phyloP scores from a whole-genome alignment of 495 filamentous ascomycete genomes.

The Pseudotulostoma volvatum region DNA sequence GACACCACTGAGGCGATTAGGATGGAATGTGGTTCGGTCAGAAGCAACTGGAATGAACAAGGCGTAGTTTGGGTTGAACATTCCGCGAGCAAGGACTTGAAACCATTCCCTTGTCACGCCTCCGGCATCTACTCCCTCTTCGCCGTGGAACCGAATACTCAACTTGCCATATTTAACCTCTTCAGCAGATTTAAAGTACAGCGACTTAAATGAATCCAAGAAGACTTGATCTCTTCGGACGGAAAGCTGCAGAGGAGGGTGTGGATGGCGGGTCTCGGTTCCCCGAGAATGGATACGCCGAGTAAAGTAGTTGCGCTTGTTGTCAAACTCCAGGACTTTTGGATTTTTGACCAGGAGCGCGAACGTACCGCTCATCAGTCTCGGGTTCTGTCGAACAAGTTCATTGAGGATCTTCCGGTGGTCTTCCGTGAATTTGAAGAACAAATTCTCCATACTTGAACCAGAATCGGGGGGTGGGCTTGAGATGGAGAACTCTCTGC shows the following conservation, averaged over 20 bases:
- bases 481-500: conserved; percentile 54
- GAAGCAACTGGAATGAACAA: conserved; percentile 92
- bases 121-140: conserved; percentile 95
- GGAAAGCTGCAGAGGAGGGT: conserved; percentile 69
- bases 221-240: conserved; percentile 93
- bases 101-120: conserved; percentile 99
- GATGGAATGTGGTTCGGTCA: conserved; percentile 98
- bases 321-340: conserved; percentile 97
- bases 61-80: conserved; percentile 98
- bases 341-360: conserved; percentile 93
- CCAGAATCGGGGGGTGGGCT: conserved; percentile 56
- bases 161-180: conserved; percentile 98
- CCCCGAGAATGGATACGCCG: conserved; percentile 71
- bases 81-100: conserved; percentile 88
- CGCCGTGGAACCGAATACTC: conserved; percentile 90
- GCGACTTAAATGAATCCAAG: conserved; percentile 89
- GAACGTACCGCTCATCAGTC: conserved; percentile 96
- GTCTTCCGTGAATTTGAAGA: conserved; percentile 97
- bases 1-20: conserved; percentile 79
- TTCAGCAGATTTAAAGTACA: conserved; percentile 86
- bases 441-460: conserved; percentile 68
- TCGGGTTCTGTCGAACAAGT: conserved; percentile 87
- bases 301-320: conserved; percentile 98
- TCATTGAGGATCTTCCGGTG: conserved; percentile 98
- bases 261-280: conserved; percentile 44